Conservation (phyloP, 768 basidiomycete species). For the Chalciporus chontae region DNA sequence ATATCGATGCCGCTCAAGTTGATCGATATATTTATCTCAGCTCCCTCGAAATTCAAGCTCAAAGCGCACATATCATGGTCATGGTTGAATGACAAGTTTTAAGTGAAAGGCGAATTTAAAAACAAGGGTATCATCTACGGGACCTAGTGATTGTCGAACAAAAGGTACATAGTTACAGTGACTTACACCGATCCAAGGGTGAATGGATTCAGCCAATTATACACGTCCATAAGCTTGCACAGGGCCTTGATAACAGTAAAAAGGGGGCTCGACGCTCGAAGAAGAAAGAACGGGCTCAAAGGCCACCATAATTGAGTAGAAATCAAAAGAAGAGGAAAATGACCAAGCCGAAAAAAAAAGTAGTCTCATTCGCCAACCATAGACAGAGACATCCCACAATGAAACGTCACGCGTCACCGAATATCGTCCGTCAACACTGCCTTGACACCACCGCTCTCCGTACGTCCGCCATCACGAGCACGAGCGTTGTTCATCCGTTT, state of each 20-base stretch:
- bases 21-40: background rate
- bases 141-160: background rate
- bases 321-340: slow-evolving; percentile 3
- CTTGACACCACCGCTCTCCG: slow-evolving; percentile 83
- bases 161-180: slow-evolving; percentile 25
- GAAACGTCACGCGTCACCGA: slow-evolving; percentile 18
- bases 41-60: background rate
- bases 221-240: slow-evolving; percentile 22
- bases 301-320: slow-evolving; percentile 9
- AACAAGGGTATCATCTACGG: slow-evolving; percentile 28
- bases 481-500: slow-evolving; percentile 69
- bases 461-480: slow-evolving; percentile 76
- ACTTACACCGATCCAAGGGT: slow-evolving; percentile 15
- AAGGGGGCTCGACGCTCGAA: slow-evolving; percentile 5
- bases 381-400: background rate
- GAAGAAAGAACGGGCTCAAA: slow-evolving; percentile 4
- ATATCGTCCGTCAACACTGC: slow-evolving; percentile 54
- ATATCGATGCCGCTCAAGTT: background rate
- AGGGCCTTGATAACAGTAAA: slow-evolving; percentile 11
- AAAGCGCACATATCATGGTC: no score
- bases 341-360: slow-evolving; percentile 9
- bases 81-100: background rate
- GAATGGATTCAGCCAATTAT: slow-evolving; percentile 6
- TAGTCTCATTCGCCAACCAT: slow-evolving; percentile 9
- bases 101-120: background rate